phyloP scores from a whole-genome alignment of 2,329 filamentous ascomycete genomes.

The Penicillium sp. region DNA sequence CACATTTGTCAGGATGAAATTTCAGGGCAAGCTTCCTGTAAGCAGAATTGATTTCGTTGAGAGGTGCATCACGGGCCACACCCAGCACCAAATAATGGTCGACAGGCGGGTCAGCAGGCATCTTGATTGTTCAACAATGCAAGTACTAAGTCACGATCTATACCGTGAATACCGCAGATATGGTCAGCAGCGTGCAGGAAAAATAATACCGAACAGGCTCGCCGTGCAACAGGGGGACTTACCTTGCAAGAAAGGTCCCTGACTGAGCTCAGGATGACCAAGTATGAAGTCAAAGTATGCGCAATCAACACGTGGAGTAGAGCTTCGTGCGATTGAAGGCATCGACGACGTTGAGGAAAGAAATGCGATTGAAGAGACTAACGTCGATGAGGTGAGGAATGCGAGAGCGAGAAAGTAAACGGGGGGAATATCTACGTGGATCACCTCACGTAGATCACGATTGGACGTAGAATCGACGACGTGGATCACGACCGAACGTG shows the following conservation, averaged over 20 bases:
- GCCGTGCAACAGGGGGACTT: not conserved
- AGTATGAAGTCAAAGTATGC: not conserved
- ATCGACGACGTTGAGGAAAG: not conserved
- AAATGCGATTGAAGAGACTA: not conserved
- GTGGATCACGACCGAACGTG: not conserved
- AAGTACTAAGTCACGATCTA: not conserved
- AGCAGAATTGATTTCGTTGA: constrained; percentile 32
- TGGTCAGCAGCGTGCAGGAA: not conserved
- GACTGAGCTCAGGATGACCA: not conserved
- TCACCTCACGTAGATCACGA: no score
- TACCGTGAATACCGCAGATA: not conserved
- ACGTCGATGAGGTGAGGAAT: no score
- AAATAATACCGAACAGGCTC: not conserved
- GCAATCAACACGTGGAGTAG: not conserved
- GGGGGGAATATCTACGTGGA: no score
- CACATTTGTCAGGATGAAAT: constrained; percentile 34
- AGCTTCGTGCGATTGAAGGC: not conserved
- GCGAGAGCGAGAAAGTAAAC: no score
- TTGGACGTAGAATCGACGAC: not conserved
- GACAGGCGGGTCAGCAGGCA: constrained; percentile 5
- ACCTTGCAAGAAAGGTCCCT: not conserved
- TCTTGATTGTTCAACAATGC: not conserved
- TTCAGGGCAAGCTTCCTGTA: constrained; percentile 36
- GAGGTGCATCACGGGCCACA: constrained; percentile 21
- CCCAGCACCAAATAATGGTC: constrained; percentile 30